Conservation (phyloP, 352 stramenopile genomes). For the Sclerospora graminicola region DNA sequence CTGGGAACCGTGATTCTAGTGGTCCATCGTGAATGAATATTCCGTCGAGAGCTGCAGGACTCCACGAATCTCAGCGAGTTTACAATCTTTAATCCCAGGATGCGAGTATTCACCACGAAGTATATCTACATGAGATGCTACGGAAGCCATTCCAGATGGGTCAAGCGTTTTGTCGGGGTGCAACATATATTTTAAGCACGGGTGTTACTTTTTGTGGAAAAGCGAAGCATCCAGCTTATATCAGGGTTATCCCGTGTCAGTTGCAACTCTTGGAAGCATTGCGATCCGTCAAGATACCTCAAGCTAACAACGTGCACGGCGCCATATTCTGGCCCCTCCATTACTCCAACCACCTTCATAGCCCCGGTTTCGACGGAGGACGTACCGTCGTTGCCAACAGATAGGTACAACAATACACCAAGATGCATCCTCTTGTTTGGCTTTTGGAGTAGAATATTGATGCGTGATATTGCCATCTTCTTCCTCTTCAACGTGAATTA, state of each 20-base stretch:
- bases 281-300: slow-evolving; percentile 34
- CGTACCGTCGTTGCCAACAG: slow-evolving; percentile 12
- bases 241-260: slow-evolving; percentile 70
- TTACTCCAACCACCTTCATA: slow-evolving; percentile 41
- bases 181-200: slow-evolving; percentile 76
- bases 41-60: slow-evolving; percentile 55
- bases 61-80: slow-evolving; percentile 53
- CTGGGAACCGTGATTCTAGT: slow-evolving; percentile 67
- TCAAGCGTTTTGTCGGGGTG: slow-evolving; percentile 11
- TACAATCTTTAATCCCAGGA: slow-evolving; percentile 37
- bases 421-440: slow-evolving; percentile 68
- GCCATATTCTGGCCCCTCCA: slow-evolving; percentile 81
- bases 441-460: slow-evolving; percentile 58
- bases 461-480: slow-evolving; percentile 67
- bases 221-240: slow-evolving; percentile 82
- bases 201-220: slow-evolving; percentile 81
- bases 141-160: background rate
- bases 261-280: slow-evolving; percentile 75
- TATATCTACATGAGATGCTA: slow-evolving; percentile 15
- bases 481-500: slow-evolving; percentile 79
- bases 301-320: slow-evolving; percentile 54
- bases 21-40: slow-evolving; percentile 80
- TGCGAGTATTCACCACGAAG: slow-evolving; percentile 53
- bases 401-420: slow-evolving; percentile 71
- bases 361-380: background rate